These are phyloP conservation scores for Spathaspora boniae DNA, from an alignment of 805 yeast genomes.

Conservation along the genomic window DNA sequence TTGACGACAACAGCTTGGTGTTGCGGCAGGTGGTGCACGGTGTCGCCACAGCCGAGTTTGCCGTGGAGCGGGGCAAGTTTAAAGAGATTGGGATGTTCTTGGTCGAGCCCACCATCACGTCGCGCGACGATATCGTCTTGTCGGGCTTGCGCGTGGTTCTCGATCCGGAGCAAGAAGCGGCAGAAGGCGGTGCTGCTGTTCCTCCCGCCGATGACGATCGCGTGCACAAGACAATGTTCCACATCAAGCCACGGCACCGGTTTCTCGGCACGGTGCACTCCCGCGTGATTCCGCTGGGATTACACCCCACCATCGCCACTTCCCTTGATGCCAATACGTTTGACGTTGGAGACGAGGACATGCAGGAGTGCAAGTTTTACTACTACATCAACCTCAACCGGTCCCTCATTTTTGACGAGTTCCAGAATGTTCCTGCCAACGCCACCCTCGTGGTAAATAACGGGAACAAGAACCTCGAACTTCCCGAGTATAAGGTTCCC, in stretches of 20 bases:
- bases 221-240: constrained; percentile 37
- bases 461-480: constrained; percentile 36
- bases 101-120: constrained; percentile 22
- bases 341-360: constrained; percentile 15
- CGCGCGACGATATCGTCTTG: constrained; percentile 31
- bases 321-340: constrained; percentile 9
- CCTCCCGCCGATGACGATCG: constrained; percentile 16
- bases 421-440: constrained; percentile 26
- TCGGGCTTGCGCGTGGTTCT: constrained; percentile 32
- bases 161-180: constrained; percentile 14
- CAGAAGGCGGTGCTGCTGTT: too few relatives aligned
- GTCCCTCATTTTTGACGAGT: constrained; percentile 36
- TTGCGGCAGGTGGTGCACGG: constrained; percentile 3
- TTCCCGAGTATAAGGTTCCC: constrained; percentile 34
- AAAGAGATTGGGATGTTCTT: constrained; percentile 38
- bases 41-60: background rate
- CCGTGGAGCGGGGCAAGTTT: constrained; percentile 7
- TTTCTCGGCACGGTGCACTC: background rate
- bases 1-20: constrained; percentile 1
- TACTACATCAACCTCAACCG: constrained; percentile 29
- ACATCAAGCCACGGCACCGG: constrained; percentile 39
- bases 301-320: constrained; percentile 32
- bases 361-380: constrained; percentile 27
- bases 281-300: constrained; percentile 24
- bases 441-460: constrained; percentile 21